phyloP scores from a whole-genome alignment of 305 asterid genomes.

The Withania somnifera region DNA sequence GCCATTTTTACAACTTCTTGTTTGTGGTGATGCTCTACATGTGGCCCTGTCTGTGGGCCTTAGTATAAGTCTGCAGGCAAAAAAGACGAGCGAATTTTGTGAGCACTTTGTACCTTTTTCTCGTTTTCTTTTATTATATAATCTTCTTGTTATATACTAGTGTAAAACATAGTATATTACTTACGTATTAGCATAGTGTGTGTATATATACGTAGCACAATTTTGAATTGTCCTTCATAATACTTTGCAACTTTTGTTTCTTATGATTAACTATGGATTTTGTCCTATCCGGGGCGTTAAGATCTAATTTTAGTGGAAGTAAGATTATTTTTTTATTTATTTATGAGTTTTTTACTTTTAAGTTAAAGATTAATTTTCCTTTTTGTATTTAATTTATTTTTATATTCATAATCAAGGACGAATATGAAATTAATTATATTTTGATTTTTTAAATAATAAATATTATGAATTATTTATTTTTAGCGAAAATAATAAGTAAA shows the following conservation, averaged over 20 bases:
- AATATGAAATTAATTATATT: too few relatives aligned
- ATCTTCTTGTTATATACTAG: conserved; percentile 22
- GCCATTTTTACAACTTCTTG: conserved; percentile 11
- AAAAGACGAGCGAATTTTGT: conserved; percentile 36
- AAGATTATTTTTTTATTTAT: too few relatives aligned
- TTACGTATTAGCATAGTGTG: neutral
- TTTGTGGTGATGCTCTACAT: conserved; percentile 41
- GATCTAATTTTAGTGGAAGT: too few relatives aligned
- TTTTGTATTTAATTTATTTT: too few relatives aligned
- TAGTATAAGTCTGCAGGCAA: conserved; percentile 26
- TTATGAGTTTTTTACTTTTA: too few relatives aligned
- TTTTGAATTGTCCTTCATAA: neutral
- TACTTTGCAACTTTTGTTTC: neutral
- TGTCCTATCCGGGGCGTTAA: too few relatives aligned
- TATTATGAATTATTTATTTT: too few relatives aligned
- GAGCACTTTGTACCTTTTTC: conserved; percentile 13
- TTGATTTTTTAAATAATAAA: too few relatives aligned
- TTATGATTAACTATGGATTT: neutral
- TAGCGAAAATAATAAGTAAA: too few relatives aligned
- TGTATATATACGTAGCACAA: neutral
- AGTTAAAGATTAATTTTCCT: too few relatives aligned
- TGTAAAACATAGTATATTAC: conserved; percentile 10
- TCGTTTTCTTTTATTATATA: conserved; percentile 11
- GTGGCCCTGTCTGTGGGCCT: conserved; percentile 52
- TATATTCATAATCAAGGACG: too few relatives aligned